Base-by-base conservation (phyloP, 371 early-diverging fungal species). In the Mucor plumbeus region DNA sequence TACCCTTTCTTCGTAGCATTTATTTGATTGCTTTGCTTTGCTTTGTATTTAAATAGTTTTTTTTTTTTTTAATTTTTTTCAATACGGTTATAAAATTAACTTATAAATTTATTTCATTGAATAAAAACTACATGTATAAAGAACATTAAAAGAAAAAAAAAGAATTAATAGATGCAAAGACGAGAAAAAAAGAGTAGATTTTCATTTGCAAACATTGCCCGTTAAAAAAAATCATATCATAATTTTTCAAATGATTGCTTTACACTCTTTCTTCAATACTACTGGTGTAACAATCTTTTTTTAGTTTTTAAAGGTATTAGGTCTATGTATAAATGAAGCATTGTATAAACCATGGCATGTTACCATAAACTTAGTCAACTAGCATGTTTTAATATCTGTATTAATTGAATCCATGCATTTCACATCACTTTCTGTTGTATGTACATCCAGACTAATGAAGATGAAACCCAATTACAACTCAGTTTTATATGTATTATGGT, bases 1-100 rank as follows among this genome's bases (percentile, higher is more conserved):
- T 50, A 50, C 50, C 48, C 50, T 50, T 50, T 50, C 50, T 26
- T 26, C 9, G 50, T 50, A 50, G 26, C 17, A 21, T 50, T 26
- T 50, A 50, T 50, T 50, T 11, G 26, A 26, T 50, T 8, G 50
- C 9, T 21, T 19, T 21, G 50, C 9, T 11, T 50, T 8, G 50
- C 9, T 21, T 19, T 21, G 50, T 21, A 41, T 41, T 41, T 41
- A 15, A 50, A 21, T 38, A 38, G 38, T 38, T 9, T 38, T 38
- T 38, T 38, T 38, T 9, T 38, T 38, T 38, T 38, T 38, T 38
- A 1, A 1, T 26, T 26, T 26, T 26, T 3, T 26, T 26, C 26
- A 26, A 26, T 26, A 26, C 26, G 3, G 21, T 14, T 31, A 13
- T 13, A 21, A 53, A 17, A 58, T 36, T 38, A 10, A 58, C 17